Base-by-base conservation (phyloP, 306 rosid species). In the Quercus mongolica region DNA sequence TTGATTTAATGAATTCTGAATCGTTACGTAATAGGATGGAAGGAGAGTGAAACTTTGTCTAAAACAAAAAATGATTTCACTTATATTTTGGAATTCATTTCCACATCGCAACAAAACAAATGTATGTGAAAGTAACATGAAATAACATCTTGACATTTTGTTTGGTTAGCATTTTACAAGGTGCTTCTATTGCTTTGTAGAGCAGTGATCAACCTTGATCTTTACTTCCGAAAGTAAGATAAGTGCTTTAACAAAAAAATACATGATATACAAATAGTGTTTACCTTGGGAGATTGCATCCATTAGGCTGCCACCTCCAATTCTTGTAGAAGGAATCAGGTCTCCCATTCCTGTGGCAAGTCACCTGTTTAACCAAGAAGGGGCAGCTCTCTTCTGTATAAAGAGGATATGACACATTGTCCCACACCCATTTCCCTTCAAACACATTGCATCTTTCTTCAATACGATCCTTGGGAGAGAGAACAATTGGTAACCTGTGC, bases 341-440 rank as follows among this genome's bases (percentile, higher is more conserved):
- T 73, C 98, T 93, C 3, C 97, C 99, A 90, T 95, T 95, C 82
- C 80, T 89, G 59, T 80, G 82, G 83, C 99, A 93, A 74, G 98
- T 95, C 33, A 89, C 92, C 62, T 95, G 98, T 77, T 95, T 93
- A 1, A 93, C 99, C 92, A 95, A 84, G 77, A 83, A 91, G 35
- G 98, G 92, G 69, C 97, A 95, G 52, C 84, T 90, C 76, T 89
- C 88, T 83, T 95, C 98, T 56, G 80, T 82, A 80, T 91, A 93
- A 18, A 83, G 89, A 78, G 97, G 97, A 73, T 88, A 78, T 1
- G 98, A 85, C 75, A 80, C 89, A 76, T 95, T 95, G 61, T 95
- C 90, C 98, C 99, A 88, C n/a, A 86, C 85, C 98, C 99, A 95
- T 56, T 44, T 78, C 84, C 99, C 98, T 89, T 92, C 90, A 78